phyloP scores from a whole-genome alignment of 2,329 filamentous ascomycete genomes.

The Exophiala spinifera region DNA sequence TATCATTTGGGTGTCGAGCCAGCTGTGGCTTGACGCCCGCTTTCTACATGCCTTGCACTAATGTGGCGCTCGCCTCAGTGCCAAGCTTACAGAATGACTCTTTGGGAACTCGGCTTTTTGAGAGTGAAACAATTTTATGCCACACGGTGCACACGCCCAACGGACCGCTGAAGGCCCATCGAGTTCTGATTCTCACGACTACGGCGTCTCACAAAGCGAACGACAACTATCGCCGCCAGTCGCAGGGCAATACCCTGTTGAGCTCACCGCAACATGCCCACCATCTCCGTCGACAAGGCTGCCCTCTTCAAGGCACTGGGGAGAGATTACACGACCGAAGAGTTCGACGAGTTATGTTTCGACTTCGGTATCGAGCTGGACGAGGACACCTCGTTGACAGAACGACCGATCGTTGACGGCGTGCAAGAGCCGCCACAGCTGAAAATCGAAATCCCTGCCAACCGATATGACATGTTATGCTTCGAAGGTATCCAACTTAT shows the following conservation, averaged over 20 bases:
- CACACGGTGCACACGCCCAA: not conserved
- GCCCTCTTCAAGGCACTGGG: conserved; percentile 91
- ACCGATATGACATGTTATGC: conserved; percentile 89
- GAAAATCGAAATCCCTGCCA: conserved; percentile 97
- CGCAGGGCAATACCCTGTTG: too few species aligned
- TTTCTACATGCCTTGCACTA: too few species aligned
- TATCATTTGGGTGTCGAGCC: not conserved
- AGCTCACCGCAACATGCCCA: conserved; percentile 69
- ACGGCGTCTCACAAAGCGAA: not conserved
- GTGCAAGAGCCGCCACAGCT: conserved; percentile 85
- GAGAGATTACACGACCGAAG: conserved; percentile 83
- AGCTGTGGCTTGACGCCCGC: not conserved
- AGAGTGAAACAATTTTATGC: not conserved
- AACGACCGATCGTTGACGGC: conserved; percentile 70
- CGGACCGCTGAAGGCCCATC: too few species aligned
- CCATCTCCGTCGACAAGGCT: conserved; percentile 94
- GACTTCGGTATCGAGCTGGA: conserved; percentile 96
- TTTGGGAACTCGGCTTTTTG: not conserved
- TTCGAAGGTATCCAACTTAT: conserved; percentile 95
- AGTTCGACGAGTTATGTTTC: conserved; percentile 97
- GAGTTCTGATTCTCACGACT: too few species aligned
- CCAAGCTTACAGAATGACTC: conserved; percentile 1
- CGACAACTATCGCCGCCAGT: too few species aligned
- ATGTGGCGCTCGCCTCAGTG: not conserved
- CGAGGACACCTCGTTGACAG: conserved; percentile 80